Percentiles rank a stretch among this genome's conserved stretches.
These are phyloP conservation scores for Pseudocercospora cruenta DNA, from an alignment of 2,329 filamentous ascomycete species.

Conservation along the genomic window DNA sequence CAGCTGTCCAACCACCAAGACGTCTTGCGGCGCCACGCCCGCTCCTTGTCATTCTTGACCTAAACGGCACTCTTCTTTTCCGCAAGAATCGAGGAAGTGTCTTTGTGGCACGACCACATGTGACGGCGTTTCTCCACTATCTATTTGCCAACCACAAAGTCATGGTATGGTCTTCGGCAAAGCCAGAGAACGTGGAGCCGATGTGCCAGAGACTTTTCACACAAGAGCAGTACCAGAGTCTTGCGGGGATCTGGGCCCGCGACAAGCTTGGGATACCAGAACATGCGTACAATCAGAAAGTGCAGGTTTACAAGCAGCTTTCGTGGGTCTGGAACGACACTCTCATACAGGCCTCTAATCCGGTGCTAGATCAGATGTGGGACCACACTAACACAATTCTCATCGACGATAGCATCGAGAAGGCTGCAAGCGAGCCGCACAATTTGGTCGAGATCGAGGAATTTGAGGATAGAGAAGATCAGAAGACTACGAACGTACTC, in stretches of 20 bases:
- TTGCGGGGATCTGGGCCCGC: slow-evolving; percentile 77
- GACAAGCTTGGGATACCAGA: slow-evolving; percentile 71
- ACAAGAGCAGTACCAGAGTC: slow-evolving; percentile 53
- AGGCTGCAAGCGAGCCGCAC: slow-evolving; percentile 79
- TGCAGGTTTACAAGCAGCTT: slow-evolving; percentile 90
- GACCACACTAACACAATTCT: slow-evolving; percentile 85
- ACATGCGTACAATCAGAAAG: slow-evolving; percentile 68
- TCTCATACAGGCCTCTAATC: slow-evolving; percentile 49
- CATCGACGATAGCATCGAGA: slow-evolving; percentile 81
- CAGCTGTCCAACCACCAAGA: slow-evolving; percentile 19
- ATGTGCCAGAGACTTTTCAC: slow-evolving; percentile 71
- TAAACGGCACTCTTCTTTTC: slow-evolving; percentile 87
- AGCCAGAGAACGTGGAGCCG: slow-evolving; percentile 68
- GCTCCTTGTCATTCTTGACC: slow-evolving; percentile 82
- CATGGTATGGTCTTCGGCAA: slow-evolving; percentile 90
- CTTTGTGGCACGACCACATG: slow-evolving; percentile 64
- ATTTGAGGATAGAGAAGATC: slow-evolving; percentile 59
- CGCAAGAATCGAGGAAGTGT: slow-evolving; percentile 58
- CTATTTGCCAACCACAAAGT: slow-evolving; percentile 75
- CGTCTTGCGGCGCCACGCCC: slow-evolving; percentile 24
- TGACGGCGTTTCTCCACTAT: slow-evolving; percentile 71
- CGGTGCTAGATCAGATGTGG: slow-evolving; percentile 60
- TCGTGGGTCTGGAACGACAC: slow-evolving; percentile 67
- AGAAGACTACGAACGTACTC: slow-evolving; percentile 50
- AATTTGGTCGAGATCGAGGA: slow-evolving; percentile 83